phyloP scores from a whole-genome alignment of 306 rosid species.

The Quercus agrifolia region DNA sequence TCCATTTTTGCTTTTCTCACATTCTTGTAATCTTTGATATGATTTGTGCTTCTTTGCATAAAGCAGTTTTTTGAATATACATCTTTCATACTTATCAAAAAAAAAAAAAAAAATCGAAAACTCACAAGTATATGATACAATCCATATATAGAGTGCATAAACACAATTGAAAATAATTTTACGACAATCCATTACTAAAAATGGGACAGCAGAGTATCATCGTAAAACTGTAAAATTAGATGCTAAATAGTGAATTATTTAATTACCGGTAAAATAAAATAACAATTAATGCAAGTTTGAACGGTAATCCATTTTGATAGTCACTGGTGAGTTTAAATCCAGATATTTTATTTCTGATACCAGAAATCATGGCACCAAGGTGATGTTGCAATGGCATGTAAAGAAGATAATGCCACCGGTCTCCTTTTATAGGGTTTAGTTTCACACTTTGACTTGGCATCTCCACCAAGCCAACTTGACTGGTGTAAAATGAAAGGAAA shows the following conservation, averaged over 20 bases:
- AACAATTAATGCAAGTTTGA: neutral
- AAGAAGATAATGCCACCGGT: neutral
- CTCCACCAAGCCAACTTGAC: neutral
- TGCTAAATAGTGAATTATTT: neutral
- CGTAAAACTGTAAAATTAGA: neutral
- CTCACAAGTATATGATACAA: neutral
- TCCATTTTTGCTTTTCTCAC: too few species aligned
- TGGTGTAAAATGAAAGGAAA: constrained; percentile 15
- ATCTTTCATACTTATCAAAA: too few species aligned
- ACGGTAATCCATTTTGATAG: neutral
- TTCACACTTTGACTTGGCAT: constrained; percentile 1
- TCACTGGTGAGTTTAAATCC: neutral
- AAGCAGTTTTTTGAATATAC: too few species aligned
- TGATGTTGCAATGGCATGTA: neutral
- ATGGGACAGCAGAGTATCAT: neutral
- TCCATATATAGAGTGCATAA: neutral
- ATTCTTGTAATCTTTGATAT: too few species aligned
- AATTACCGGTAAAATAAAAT: neutral
- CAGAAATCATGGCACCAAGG: neutral
- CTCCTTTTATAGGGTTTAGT: neutral
- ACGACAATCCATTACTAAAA: neutral
- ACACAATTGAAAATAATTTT: neutral
- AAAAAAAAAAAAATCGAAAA: neutral
- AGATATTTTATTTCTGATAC: neutral
- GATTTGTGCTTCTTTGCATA: too few species aligned